phyloP scores from a whole-genome alignment of 768 basidiomycete species.

The Boletus patriciae region DNA sequence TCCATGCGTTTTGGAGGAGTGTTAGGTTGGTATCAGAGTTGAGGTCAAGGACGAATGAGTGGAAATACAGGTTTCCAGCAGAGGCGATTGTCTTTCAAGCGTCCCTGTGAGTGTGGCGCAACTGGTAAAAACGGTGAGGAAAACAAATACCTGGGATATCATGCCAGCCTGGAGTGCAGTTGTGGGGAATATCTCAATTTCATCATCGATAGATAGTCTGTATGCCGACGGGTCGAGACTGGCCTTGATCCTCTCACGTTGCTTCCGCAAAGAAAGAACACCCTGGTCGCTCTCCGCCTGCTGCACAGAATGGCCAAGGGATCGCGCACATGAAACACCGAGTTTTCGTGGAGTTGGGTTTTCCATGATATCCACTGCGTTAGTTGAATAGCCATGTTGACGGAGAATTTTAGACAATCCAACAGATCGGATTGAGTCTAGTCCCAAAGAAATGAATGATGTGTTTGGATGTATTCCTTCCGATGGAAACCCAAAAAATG shows the following conservation, averaged over 20 bases:
- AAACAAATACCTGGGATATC: slow-evolving; percentile 43
- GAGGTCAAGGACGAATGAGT: slow-evolving; percentile 31
- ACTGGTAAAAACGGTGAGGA: not conserved
- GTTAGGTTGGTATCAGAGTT: slow-evolving; percentile 21
- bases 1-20: slow-evolving; percentile 40
- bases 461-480: slow-evolving; percentile 17
- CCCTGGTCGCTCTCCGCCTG: slow-evolving; percentile 12
- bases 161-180: slow-evolving; percentile 50
- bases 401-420: slow-evolving; percentile 40
- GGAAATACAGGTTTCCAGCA: slow-evolving; percentile 33
- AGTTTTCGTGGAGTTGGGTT: slow-evolving; percentile 20
- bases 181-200: slow-evolving; percentile 38
- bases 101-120: not conserved
- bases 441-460: slow-evolving; percentile 46
- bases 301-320: not conserved
- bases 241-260: slow-evolving; percentile 19
- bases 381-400: slow-evolving; percentile 33
- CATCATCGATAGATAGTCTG: slow-evolving; percentile 31
- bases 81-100: slow-evolving; percentile 30
- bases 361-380: slow-evolving; percentile 41
- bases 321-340: slow-evolving; percentile 14
- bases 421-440: slow-evolving; percentile 50
- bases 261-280: slow-evolving; percentile 6
- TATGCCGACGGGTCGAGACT: slow-evolving; percentile 12
- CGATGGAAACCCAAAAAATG: slow-evolving; percentile 15